Percentiles rank a stretch among this genome's conserved stretches.
Conservation (phyloP, 2,329 filamentous ascomycete species). For the Fusarium nygamai region DNA sequence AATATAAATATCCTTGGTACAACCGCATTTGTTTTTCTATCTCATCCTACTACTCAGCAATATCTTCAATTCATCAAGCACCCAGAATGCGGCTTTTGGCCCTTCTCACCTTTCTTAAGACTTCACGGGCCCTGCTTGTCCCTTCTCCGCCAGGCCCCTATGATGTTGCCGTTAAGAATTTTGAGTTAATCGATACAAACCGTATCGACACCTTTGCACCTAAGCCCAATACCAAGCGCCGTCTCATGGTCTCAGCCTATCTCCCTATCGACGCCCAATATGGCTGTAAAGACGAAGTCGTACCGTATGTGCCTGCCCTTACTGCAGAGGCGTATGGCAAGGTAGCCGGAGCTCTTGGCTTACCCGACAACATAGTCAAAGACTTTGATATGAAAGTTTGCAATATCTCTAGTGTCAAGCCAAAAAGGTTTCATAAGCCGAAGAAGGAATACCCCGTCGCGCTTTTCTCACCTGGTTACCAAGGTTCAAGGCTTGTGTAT, state of each 20-base stretch:
- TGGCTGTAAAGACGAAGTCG: not conserved
- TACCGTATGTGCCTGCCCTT: not conserved
- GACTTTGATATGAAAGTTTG: slow-evolving; percentile 20
- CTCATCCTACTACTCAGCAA: too few relatives aligned
- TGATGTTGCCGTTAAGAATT: not conserved
- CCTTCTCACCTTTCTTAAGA: not conserved
- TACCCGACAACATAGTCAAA: not conserved
- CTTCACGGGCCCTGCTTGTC: not conserved
- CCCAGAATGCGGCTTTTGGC: not conserved
- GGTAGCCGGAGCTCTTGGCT: not conserved
- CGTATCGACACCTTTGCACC: slow-evolving; percentile 17
- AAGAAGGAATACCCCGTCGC: slow-evolving; percentile 1
- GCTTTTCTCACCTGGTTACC: slow-evolving; percentile 57
- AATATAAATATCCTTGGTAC: not conserved
- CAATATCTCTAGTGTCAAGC: slow-evolving; percentile 7
- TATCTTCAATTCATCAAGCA: accelerated
- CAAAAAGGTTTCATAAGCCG: not conserved
- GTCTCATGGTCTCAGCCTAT: slow-evolving; percentile 22
- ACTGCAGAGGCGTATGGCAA: not conserved
- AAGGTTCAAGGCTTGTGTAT: slow-evolving; percentile 54
- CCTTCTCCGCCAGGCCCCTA: slow-evolving; percentile 2
- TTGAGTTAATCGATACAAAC: slow-evolving; percentile 8
- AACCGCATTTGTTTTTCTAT: too few relatives aligned
- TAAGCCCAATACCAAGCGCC: not conserved
- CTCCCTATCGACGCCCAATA: slow-evolving; percentile 10